These are phyloP conservation scores for Zizania palustris DNA, from an alignment of 202 grass and related monocot genomes.

Conservation along the genomic window DNA sequence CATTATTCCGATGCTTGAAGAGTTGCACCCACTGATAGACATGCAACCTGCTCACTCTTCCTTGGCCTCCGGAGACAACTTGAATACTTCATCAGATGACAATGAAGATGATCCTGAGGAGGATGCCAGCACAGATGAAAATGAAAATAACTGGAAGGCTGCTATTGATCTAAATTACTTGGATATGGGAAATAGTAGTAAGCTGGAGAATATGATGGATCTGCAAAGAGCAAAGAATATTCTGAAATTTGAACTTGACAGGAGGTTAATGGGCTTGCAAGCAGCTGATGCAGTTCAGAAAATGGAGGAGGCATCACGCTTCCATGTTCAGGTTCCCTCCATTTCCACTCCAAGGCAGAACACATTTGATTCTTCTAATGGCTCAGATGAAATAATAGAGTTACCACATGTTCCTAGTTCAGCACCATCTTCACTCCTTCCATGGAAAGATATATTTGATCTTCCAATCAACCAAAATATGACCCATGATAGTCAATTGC, in stretches of 20 bases:
- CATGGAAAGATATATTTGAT: constrained; percentile 42
- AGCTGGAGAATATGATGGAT: constrained; percentile 44
- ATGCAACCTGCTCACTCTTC: constrained; percentile 17
- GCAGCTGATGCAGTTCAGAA: constrained; percentile 41
- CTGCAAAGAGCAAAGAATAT: constrained; percentile 53
- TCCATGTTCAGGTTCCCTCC: constrained; percentile 50
- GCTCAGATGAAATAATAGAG: constrained; percentile 45
- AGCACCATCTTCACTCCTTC: constrained; percentile 54
- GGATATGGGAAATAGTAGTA: constrained; percentile 27
- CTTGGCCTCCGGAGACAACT: constrained; percentile 16
- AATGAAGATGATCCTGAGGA: constrained; percentile 43
- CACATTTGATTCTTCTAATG: constrained; percentile 38
- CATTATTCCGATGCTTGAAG: constrained; percentile 55
- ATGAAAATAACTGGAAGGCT: constrained; percentile 32
- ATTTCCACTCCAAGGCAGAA: constrained; percentile 51
- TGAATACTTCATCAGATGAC: constrained; percentile 44
- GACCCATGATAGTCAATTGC: constrained; percentile 12
- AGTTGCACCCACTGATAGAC: constrained; percentile 45
- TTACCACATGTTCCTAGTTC: constrained; percentile 64
- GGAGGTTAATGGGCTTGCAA: constrained; percentile 59
- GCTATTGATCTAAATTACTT: constrained; percentile 30
- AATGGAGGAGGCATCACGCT: constrained; percentile 44
- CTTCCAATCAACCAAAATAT: constrained; percentile 38
- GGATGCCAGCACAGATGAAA: constrained; percentile 41
- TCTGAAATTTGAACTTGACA: constrained; percentile 55